These are phyloP conservation scores for Blastomyces parvus DNA, from an alignment of 2,329 filamentous ascomycete species.

Conservation along the genomic window DNA sequence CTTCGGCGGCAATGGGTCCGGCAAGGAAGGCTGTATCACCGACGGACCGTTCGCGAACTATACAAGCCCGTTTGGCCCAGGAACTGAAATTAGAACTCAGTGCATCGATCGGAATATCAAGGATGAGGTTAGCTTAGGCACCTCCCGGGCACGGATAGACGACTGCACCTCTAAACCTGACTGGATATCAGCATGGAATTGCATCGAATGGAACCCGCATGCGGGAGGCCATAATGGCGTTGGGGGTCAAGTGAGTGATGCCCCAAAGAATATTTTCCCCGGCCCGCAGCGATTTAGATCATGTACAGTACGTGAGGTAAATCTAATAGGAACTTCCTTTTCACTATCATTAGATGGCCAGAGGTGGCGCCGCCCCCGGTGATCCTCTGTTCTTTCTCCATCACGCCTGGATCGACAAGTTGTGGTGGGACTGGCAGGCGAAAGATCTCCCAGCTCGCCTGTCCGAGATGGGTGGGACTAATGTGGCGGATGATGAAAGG, in stretches of 20 bases:
- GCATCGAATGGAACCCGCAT: slow-evolving; percentile 8
- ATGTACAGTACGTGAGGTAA: not conserved
- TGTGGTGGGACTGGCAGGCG: slow-evolving; percentile 41
- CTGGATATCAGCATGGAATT: slow-evolving; percentile 3
- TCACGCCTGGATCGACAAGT: slow-evolving; percentile 37
- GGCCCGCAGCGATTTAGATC: not conserved
- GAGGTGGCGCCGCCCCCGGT: slow-evolving; percentile 21
- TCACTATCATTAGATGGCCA: not conserved
- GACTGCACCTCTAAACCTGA: not conserved
- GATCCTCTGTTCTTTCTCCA: slow-evolving; percentile 40
- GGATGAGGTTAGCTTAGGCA: not conserved
- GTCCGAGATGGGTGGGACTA: slow-evolving; percentile 7
- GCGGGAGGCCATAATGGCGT: slow-evolving; percentile 8
- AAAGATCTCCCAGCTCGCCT: not conserved
- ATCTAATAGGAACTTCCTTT: not conserved
- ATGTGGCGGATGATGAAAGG: not conserved
- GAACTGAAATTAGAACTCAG: slow-evolving; percentile 2
- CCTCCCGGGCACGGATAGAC: slow-evolving; percentile 1
- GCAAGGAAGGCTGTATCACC: slow-evolving; percentile 6
- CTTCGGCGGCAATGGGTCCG: slow-evolving; percentile 8
- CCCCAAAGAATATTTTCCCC: not conserved
- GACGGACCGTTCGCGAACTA: slow-evolving; percentile 9
- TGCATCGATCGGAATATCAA: slow-evolving; percentile 7
- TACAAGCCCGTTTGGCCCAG: slow-evolving; percentile 4
- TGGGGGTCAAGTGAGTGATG: slow-evolving; percentile 2